Conservation (phyloP, 1,284 basidiomycete genomes). For the Ustilago nuda region DNA sequence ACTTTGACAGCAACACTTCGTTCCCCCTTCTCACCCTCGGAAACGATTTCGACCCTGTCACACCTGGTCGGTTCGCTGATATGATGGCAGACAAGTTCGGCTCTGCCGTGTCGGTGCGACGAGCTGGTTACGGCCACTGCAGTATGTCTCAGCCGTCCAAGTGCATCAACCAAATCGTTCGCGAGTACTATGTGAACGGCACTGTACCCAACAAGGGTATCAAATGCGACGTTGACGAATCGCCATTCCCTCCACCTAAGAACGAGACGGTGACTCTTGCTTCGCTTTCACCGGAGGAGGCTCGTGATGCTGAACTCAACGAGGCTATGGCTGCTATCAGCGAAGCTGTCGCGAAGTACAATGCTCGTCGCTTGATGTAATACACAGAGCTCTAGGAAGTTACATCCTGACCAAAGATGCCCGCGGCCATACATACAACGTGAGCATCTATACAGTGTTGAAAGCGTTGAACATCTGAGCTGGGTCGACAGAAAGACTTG, state of each 20-base stretch:
- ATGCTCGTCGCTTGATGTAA: constrained; percentile 26
- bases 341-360: constrained; percentile 29
- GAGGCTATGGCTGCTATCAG: constrained; percentile 36
- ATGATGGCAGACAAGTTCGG: constrained; percentile 47
- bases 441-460: not conserved
- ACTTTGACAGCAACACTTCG: constrained; percentile 47
- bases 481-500: not conserved
- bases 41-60: constrained; percentile 59
- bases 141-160: constrained; percentile 44
- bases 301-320: constrained; percentile 22
- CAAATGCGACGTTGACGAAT: constrained; percentile 42
- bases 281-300: constrained; percentile 21
- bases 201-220: constrained; percentile 44
- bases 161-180: constrained; percentile 50
- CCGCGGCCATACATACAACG: not conserved
- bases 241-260: constrained; percentile 39
- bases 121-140: constrained; percentile 55
- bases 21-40: constrained; percentile 51
- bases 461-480: not conserved
- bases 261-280: constrained; percentile 13
- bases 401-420: not conserved
- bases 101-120: constrained; percentile 40
- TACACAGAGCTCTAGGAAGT: not conserved
- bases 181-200: constrained; percentile 55
- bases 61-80: constrained; percentile 45